These are phyloP conservation scores for Saccharomycopsis sp. DNA, from an alignment of 805 yeast species.

Conservation along the genomic window DNA sequence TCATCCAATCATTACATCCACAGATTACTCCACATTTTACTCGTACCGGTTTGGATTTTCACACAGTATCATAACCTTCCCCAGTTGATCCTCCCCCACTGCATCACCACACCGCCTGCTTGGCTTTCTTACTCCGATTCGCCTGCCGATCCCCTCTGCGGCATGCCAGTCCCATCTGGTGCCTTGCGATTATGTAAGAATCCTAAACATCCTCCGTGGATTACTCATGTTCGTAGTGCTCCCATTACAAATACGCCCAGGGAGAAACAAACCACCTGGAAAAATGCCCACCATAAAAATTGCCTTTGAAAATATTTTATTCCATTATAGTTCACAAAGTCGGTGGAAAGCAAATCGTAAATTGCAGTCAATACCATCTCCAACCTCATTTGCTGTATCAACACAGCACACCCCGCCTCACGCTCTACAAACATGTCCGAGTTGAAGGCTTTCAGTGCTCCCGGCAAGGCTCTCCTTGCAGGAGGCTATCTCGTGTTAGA, in stretches of 20 bases:
- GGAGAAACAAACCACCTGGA: neutral
- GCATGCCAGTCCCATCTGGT: neutral
- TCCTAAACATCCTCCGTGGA: neutral
- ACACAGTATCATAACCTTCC: neutral
- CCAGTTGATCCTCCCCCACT: neutral
- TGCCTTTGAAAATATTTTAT: neutral
- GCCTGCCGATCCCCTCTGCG: no score
- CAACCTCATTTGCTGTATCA: neutral
- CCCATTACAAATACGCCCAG: no score
- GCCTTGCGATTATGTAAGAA: neutral
- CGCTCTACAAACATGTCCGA: neutral
- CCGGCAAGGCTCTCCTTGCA: conserved; percentile 90
- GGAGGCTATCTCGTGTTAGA: conserved; percentile 93
- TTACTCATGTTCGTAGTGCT: no score
- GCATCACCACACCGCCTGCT: neutral
- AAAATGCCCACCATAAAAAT: neutral
- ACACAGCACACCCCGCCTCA: neutral
- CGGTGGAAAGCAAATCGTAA: neutral
- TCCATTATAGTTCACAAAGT: neutral
- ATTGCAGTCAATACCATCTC: neutral
- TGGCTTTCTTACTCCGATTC: no score
- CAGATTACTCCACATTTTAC: neutral
- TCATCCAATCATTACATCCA: no score
- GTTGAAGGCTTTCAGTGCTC: conserved; percentile 71
- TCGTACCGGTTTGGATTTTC: neutral